phyloP scores from a whole-genome alignment of 192 early-diverging fungal genomes.

The Coemansia sp. region DNA sequence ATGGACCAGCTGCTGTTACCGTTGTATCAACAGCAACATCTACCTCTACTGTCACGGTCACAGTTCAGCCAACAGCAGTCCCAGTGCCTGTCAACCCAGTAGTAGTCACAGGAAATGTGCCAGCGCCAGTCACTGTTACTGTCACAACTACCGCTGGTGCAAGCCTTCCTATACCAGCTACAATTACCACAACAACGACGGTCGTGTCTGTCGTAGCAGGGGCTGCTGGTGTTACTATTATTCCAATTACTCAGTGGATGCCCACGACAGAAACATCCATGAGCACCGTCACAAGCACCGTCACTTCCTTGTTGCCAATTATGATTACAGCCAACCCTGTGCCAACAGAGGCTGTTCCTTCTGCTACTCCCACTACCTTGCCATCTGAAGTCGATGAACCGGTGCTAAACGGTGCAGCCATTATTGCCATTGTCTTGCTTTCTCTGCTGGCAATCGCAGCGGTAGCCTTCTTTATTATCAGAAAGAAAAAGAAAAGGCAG shows the following conservation, averaged over 20 bases:
- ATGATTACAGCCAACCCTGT: not conserved
- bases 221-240: not conserved
- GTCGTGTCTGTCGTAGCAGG: conserved; percentile 1
- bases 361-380: not conserved
- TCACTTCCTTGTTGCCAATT: not conserved
- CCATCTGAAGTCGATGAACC: not conserved
- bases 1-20: not conserved
- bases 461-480: not conserved
- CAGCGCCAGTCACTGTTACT: not conserved
- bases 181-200: not conserved
- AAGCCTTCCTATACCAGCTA: not conserved
- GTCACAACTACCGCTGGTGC: not conserved
- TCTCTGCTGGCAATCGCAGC: not conserved
- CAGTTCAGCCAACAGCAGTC: not conserved
- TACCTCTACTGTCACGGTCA: not conserved
- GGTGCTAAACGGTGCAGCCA: not conserved
- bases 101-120: not conserved
- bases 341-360: not conserved
- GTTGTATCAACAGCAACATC: not conserved
- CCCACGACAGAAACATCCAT: not conserved
- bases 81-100: not conserved
- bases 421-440: not conserved
- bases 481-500: not conserved
- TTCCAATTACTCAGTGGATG: conserved; percentile 8
- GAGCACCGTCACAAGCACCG: not conserved